A percentile compares a stretch with the other conserved stretches of the same genome.
Conservation (phyloP, 345 rosid genomes). For the Eucalyptus regnans region DNA sequence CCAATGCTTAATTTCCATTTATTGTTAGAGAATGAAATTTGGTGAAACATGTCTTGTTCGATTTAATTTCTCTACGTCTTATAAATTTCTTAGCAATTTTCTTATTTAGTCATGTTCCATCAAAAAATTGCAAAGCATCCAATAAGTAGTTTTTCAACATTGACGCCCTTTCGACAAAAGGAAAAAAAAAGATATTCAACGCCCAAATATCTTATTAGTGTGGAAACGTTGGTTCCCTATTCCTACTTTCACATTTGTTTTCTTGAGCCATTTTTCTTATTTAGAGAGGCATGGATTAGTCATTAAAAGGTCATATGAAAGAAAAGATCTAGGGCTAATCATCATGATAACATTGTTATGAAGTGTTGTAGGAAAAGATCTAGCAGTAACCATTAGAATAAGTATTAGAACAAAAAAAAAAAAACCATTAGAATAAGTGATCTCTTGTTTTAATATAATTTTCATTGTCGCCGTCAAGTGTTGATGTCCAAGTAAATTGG, state of each 20-base stretch:
- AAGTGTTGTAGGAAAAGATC: no score
- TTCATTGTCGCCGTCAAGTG: not conserved
- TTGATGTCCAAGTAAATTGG: not conserved
- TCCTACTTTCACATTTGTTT: not conserved
- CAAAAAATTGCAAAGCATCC: not conserved
- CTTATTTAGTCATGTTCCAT: not conserved
- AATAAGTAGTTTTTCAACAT: not conserved
- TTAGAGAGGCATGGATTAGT: not conserved
- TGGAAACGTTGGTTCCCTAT: not conserved
- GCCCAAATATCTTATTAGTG: not conserved
- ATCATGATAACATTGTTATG: no score
- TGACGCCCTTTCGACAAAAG: not conserved
- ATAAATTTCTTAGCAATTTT: not conserved
- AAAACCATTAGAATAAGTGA: no score
- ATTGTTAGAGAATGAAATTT: not conserved
- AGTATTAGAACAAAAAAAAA: no score
- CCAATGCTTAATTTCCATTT: not conserved
- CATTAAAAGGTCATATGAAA: not conserved
- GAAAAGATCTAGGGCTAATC: not conserved
- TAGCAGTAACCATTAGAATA: no score
- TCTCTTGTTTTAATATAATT: no score
- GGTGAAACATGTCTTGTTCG: not conserved
- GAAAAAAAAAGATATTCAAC: no score
- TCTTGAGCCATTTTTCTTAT: not conserved
- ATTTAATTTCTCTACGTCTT: not conserved